phyloP scores from a whole-genome alignment of 768 basidiomycete genomes.

The Collybia sordida region DNA sequence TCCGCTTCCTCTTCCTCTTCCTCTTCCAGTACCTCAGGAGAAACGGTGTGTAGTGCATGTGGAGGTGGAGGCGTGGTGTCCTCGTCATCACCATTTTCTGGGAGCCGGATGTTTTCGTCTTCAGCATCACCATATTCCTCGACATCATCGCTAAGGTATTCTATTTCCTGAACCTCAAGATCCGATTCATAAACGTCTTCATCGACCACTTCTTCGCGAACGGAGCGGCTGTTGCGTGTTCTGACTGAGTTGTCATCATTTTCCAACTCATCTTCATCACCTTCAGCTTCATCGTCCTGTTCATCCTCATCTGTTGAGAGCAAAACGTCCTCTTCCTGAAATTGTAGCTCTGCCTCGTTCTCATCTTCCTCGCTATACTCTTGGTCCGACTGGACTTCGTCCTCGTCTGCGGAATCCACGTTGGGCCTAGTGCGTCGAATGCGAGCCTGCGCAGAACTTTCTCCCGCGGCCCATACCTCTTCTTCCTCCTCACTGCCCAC shows the following conservation, averaged over 20 bases:
- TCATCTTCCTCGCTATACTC: slow-evolving; percentile 20
- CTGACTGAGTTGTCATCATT: slow-evolving; percentile 13
- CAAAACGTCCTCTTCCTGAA: slow-evolving; percentile 1
- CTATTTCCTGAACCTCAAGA: slow-evolving; percentile 4
- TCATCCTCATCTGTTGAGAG: slow-evolving; percentile 15
- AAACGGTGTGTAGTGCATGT: not conserved
- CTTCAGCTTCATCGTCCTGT: slow-evolving; percentile 5
- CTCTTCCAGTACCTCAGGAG: not conserved
- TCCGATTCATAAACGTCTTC: not conserved
- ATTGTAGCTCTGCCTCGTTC: slow-evolving; percentile 8
- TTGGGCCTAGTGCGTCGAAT: slow-evolving; percentile 15
- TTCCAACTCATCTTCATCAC: slow-evolving; percentile 12
- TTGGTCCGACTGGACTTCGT: slow-evolving; percentile 14
- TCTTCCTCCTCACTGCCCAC: slow-evolving; percentile 21
- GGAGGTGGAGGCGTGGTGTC: slow-evolving; percentile 26
- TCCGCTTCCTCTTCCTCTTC: not conserved
- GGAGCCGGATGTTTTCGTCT: slow-evolving; percentile 3
- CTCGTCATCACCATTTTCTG: slow-evolving; percentile 3
- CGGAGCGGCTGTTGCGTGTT: slow-evolving; percentile 3
- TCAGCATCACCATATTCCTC: slow-evolving; percentile 12
- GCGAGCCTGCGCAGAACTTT: slow-evolving; percentile 25
- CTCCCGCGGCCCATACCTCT: slow-evolving; percentile 21
- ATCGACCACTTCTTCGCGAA: not conserved
- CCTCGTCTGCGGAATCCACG: slow-evolving; percentile 13
- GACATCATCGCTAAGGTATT: slow-evolving; percentile 4